These are phyloP conservation scores for Pseudocercospora fuligena DNA, from an alignment of 2,329 filamentous ascomycete genomes.

Conservation along the genomic window DNA sequence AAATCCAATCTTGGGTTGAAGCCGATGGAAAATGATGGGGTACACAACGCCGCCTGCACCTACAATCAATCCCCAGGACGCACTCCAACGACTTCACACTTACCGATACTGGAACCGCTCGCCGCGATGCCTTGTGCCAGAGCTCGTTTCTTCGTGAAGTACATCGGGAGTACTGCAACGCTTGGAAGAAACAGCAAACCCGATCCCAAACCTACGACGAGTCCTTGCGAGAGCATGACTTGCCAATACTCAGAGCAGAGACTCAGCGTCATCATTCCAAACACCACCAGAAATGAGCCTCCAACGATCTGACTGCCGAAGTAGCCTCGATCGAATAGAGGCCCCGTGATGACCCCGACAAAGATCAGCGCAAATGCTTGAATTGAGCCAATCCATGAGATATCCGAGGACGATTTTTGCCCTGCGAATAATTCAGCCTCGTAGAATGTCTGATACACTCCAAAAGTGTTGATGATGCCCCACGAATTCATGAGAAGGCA, in stretches of 20 bases:
- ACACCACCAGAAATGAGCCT: slow-evolving; percentile 48
- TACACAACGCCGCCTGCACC: slow-evolving; percentile 56
- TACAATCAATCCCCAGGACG: no score
- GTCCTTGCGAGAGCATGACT: slow-evolving; percentile 56
- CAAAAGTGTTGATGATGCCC: slow-evolving; percentile 45
- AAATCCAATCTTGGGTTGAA: slow-evolving; percentile 57
- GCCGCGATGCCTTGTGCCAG: slow-evolving; percentile 64
- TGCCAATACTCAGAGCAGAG: slow-evolving; percentile 56
- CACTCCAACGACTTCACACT: no score
- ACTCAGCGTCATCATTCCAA: slow-evolving; percentile 58
- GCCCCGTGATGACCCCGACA: slow-evolving; percentile 55
- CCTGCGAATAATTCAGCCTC: slow-evolving; percentile 40
- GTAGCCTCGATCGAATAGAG: slow-evolving; percentile 56
- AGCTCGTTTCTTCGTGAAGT: slow-evolving; percentile 60
- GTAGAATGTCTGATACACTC: slow-evolving; percentile 55
- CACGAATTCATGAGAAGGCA: no score
- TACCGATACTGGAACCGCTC: slow-evolving; percentile 57
- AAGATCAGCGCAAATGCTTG: slow-evolving; percentile 57
- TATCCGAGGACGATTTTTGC: slow-evolving; percentile 24
- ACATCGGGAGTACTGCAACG: slow-evolving; percentile 67
- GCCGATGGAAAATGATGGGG: slow-evolving; percentile 54
- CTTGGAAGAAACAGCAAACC: slow-evolving; percentile 67
- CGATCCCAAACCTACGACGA: slow-evolving; percentile 44
- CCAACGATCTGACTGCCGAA: slow-evolving; percentile 46
- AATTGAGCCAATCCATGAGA: slow-evolving; percentile 58